A percentile compares a stretch with the other conserved stretches of the same genome.
phyloP scores from a whole-genome alignment of 177 flowering plant species.

The Tripterygium wilfordii region DNA sequence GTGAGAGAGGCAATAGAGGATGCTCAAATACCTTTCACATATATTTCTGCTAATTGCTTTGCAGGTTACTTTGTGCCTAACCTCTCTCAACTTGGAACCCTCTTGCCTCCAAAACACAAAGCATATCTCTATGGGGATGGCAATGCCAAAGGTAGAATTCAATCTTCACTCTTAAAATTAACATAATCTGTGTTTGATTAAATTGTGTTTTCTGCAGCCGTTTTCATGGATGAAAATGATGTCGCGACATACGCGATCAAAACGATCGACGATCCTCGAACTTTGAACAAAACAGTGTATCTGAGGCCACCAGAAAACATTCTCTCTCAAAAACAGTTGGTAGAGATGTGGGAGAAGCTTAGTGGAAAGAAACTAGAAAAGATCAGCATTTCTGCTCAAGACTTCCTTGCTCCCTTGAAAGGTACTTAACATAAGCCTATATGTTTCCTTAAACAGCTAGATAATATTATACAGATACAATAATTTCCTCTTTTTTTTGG shows the following conservation, averaged over 20 bases:
- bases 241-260: slow-evolving; percentile 36
- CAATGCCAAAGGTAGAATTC: slow-evolving; percentile 12
- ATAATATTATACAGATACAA: not conserved
- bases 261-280: slow-evolving; percentile 36
- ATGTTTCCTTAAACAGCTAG: not conserved
- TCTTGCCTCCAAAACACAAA: slow-evolving; percentile 13
- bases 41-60: slow-evolving; percentile 14
- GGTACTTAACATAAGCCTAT: slow-evolving; percentile 13
- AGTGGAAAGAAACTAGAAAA: slow-evolving; percentile 23
- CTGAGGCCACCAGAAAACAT: slow-evolving; percentile 33
- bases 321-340: slow-evolving; percentile 34
- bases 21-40: slow-evolving; percentile 4
- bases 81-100: slow-evolving; percentile 11
- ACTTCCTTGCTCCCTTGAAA: slow-evolving; percentile 35
- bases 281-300: slow-evolving; percentile 34
- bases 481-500: not conserved
- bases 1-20: slow-evolving; percentile 38
- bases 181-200: not conserved
- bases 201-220: slow-evolving; percentile 9
- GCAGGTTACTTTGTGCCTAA: slow-evolving; percentile 14
- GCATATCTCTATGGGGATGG: slow-evolving; percentile 15
- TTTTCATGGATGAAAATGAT: slow-evolving; percentile 36
- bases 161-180: not conserved
- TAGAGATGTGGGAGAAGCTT: slow-evolving; percentile 42
- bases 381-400: slow-evolving; percentile 17